Conservation (phyloP, 1,139 yeast species). For the Kodamaea anthophila region DNA sequence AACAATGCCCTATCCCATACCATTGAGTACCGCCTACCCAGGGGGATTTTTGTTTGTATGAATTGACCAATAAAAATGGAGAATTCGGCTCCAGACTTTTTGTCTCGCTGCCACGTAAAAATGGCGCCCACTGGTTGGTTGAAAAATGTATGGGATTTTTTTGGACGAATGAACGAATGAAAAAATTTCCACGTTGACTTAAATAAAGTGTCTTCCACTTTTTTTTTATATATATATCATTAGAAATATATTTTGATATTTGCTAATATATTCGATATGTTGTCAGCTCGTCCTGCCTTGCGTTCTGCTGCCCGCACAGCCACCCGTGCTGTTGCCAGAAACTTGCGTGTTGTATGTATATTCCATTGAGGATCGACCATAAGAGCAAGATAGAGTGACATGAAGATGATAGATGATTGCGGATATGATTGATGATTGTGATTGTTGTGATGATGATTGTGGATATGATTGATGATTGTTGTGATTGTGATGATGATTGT, state of each 20-base stretch:
- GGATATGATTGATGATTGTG: no score
- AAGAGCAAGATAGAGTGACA: no score
- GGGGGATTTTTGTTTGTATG: no score
- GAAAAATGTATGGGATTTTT: constrained; percentile 2
- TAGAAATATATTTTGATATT: constrained; percentile 8
- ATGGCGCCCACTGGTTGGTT: constrained; percentile 8
- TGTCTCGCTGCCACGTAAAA: constrained; percentile 2
- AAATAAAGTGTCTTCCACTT: constrained; percentile 6
- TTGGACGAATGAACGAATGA: constrained; percentile 8
- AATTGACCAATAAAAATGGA: constrained; percentile 7
- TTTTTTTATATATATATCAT: constrained; percentile 7
- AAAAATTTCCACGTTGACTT: constrained; percentile 8
- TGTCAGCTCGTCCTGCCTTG: constrained; percentile 77
- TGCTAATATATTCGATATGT: constrained; percentile 35
- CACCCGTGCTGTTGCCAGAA: constrained; percentile 53
- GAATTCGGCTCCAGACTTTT: constrained; percentile 3
- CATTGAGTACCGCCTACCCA: no score
- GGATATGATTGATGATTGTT: no score
- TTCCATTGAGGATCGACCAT: no score
- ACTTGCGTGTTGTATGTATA: constrained; percentile 63
- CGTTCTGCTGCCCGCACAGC: constrained; percentile 79
- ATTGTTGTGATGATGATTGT: no score
- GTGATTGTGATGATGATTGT: no score
- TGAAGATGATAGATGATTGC: no score
- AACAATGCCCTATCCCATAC: no score